These are phyloP conservation scores for Hanseniaspora guilliermondii DNA, from an alignment of 805 yeast genomes.

Conservation along the genomic window DNA sequence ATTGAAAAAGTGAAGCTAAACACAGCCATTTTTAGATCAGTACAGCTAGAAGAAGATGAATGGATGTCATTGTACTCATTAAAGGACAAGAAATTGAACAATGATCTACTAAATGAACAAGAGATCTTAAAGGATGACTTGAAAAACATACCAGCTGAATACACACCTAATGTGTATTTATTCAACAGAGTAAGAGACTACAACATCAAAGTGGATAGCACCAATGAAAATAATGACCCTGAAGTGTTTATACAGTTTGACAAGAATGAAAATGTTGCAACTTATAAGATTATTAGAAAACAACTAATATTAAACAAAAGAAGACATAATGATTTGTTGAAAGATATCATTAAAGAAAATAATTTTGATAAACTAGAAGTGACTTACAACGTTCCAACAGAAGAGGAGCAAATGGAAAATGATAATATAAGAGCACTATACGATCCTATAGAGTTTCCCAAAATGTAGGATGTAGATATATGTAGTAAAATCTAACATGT, in stretches of 20 bases:
- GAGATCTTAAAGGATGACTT: slow-evolving; percentile 27
- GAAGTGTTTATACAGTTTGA: slow-evolving; percentile 60
- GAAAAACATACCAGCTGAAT: slow-evolving; percentile 28
- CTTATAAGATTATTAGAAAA: slow-evolving; percentile 66
- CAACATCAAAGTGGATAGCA: slow-evolving; percentile 42
- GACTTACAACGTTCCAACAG: slow-evolving; percentile 50
- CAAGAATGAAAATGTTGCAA: slow-evolving; percentile 44
- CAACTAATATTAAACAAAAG: slow-evolving; percentile 74
- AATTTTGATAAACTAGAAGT: slow-evolving; percentile 45
- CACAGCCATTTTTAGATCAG: slow-evolving; percentile 61
- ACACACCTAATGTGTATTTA: slow-evolving; percentile 40
- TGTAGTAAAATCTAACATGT: not conserved
- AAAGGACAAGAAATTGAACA: slow-evolving; percentile 34
- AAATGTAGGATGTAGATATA: slow-evolving; percentile 18
- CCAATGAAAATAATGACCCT: slow-evolving; percentile 19
- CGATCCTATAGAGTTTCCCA: slow-evolving; percentile 55
- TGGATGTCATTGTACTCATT: slow-evolving; percentile 60
- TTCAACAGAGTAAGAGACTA: slow-evolving; percentile 65
- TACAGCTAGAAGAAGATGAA: slow-evolving; percentile 54
- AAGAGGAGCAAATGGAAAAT: slow-evolving; percentile 43
- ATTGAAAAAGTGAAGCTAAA: slow-evolving; percentile 30
- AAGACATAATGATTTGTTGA: slow-evolving; percentile 42
- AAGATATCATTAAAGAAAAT: slow-evolving; percentile 37
- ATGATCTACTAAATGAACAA: slow-evolving; percentile 31
- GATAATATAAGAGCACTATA: slow-evolving; percentile 48